These are phyloP conservation scores for Ambrosia artemisiifolia DNA, from an alignment of 129 eudicot genomes.

Conservation along the genomic window DNA sequence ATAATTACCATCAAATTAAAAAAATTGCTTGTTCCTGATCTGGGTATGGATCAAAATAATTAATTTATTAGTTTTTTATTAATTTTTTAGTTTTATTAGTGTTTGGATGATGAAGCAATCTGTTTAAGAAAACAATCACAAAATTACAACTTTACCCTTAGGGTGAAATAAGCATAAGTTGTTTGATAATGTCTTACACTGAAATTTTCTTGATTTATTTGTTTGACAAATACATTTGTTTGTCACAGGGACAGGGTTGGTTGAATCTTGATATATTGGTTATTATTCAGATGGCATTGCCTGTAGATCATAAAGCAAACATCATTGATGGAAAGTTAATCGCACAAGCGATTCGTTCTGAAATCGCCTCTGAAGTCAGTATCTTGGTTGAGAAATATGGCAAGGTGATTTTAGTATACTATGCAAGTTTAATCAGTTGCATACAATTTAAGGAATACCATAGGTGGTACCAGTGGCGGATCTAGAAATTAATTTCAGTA, in stretches of 20 bases:
- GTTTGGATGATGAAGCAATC: neutral
- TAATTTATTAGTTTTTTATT: neutral
- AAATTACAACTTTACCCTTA: neutral
- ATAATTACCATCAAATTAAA: neutral
- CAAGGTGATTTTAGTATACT: constrained; percentile 45
- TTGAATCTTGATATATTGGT: constrained; percentile 10
- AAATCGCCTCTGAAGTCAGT: constrained; percentile 69
- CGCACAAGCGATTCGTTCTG: constrained; percentile 85
- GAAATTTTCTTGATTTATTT: neutral
- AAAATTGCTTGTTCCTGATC: neutral
- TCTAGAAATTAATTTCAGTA: too few species aligned
- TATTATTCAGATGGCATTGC: constrained; percentile 33
- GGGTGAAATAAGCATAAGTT: constrained; percentile 1
- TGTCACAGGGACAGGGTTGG: constrained; percentile 23
- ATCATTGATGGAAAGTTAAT: constrained; percentile 82
- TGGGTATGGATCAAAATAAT: neutral
- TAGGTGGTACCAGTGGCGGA: neutral
- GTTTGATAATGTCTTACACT: neutral
- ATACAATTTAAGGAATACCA: neutral
- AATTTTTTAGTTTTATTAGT: neutral
- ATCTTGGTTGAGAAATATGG: constrained; percentile 58
- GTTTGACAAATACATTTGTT: constrained; percentile 6
- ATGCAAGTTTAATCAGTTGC: neutral
- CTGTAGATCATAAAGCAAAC: constrained; percentile 61
- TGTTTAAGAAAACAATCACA: neutral